Evolutionary conservation across 371 early-diverging fungal genomes (phyloP).

Genomic region (Aphelidium insulamus): DNA sequence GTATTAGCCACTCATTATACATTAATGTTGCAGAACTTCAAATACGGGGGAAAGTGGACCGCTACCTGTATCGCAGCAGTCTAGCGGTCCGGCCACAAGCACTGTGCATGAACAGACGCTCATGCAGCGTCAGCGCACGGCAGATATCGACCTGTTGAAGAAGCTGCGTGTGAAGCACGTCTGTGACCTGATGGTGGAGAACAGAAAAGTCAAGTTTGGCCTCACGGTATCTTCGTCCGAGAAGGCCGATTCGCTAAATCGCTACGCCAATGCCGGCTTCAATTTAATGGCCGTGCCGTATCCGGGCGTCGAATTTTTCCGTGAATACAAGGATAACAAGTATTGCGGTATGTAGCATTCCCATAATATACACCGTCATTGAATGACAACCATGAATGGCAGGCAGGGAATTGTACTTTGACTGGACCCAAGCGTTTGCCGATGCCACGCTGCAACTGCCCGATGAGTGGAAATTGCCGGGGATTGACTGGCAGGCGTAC

Average conservation of each 20-base stretch:
- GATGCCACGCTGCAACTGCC: not conserved
- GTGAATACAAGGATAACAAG: conserved; percentile 1
- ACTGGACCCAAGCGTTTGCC: conserved; percentile 1
- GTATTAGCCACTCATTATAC: not conserved
- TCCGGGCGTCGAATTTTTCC: conserved; percentile 2
- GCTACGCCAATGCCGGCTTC: conserved; percentile 1
- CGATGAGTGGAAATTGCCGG: not conserved
- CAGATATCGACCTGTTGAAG: conserved; percentile 2
- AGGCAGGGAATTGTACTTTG: not conserved
- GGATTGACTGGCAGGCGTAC: not conserved
- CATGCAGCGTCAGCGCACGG: not conserved
- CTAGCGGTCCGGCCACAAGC: not conserved
- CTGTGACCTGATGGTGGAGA: conserved; percentile 4
- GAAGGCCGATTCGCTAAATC: conserved; percentile 2
- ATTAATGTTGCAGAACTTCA: not conserved
- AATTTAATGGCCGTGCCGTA: not conserved
- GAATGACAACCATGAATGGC: no score
- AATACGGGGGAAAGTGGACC: not conserved
- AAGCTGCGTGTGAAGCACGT: not conserved
- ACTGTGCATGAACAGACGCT: not conserved
- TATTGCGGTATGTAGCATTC: no score
- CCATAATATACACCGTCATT: no score
- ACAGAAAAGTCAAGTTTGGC: conserved; percentile 3
- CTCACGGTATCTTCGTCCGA: conserved; percentile 1
- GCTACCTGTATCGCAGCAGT: not conserved